A percentile compares a stretch with the other conserved stretches of the same genome.
These are phyloP conservation scores for Rhododendron williamsianum DNA, from an alignment of 148 eudicot genomes.

Conservation along the genomic window DNA sequence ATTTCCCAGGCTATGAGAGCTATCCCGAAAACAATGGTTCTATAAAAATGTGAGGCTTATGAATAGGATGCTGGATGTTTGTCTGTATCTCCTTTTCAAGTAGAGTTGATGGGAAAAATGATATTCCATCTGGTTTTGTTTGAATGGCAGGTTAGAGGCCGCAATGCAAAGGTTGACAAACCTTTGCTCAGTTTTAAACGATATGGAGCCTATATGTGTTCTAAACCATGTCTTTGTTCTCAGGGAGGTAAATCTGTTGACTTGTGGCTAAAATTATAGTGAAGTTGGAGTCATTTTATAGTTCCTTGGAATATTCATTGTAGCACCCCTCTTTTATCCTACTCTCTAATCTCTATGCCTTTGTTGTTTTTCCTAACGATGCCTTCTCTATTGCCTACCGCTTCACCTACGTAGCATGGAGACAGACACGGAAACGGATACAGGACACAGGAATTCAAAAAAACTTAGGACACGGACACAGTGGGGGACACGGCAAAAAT, in stretches of 20 bases:
- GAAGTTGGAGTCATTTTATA: background rate
- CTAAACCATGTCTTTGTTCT: slow-evolving; percentile 96
- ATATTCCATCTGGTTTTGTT: slow-evolving; percentile 15
- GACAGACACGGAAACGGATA: no score
- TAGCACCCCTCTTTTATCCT: background rate
- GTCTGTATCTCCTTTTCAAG: background rate
- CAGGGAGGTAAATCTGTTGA: slow-evolving; percentile 66
- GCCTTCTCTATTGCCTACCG: background rate
- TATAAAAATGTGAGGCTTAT: slow-evolving; percentile 68
- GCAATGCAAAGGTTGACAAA: slow-evolving; percentile 99
- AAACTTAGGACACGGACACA: no score
- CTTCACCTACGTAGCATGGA: no score
- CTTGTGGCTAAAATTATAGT: background rate
- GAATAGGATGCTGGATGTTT: slow-evolving; percentile 7
- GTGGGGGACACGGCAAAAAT: no score
- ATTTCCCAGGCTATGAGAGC: slow-evolving; percentile 89
- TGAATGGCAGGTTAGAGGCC: slow-evolving; percentile 89
- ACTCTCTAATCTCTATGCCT: background rate
- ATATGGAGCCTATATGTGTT: slow-evolving; percentile 99
- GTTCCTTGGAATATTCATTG: background rate
- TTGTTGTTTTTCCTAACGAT: background rate
- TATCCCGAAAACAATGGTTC: slow-evolving; percentile 83
- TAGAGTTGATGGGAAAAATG: background rate
- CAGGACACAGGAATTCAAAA: no score
- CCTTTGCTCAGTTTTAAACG: slow-evolving; percentile 93